Percentiles rank a stretch among this genome's conserved stretches.
Evolutionary conservation across 495 filamentous ascomycete genomes (phyloP).

Genomic region (Penicillium longicatenatum): DNA sequence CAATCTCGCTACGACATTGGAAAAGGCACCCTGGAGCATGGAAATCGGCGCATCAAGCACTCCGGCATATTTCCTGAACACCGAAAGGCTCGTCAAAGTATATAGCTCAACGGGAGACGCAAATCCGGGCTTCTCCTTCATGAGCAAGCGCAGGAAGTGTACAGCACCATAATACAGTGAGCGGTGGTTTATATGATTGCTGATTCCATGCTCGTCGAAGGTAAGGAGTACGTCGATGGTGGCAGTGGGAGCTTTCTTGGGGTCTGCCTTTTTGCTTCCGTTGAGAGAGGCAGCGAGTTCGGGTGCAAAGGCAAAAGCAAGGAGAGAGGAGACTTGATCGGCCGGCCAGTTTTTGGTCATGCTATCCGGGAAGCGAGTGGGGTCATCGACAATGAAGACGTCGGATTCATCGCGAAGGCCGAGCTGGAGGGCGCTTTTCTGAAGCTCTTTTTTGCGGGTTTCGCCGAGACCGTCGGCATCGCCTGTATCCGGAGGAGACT

Average conservation of each 20-base stretch:
- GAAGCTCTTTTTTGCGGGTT: slow-evolving; percentile 78
- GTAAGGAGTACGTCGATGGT: slow-evolving; percentile 83
- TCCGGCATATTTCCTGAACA: slow-evolving; percentile 78
- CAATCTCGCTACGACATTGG: slow-evolving; percentile 37
- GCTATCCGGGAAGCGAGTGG: slow-evolving; percentile 76
- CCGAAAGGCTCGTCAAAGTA: slow-evolving; percentile 68
- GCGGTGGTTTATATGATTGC: slow-evolving; percentile 87
- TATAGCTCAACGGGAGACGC: slow-evolving; percentile 77
- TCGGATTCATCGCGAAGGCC: slow-evolving; percentile 73
- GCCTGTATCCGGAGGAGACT: slow-evolving; percentile 42
- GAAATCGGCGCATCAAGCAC: slow-evolving; percentile 73
- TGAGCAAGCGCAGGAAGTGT: slow-evolving; percentile 65
- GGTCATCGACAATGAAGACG: slow-evolving; percentile 79
- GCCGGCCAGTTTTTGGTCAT: slow-evolving; percentile 77
- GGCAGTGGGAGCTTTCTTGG: slow-evolving; percentile 46
- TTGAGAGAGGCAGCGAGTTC: slow-evolving; percentile 42
- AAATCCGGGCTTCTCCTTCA: slow-evolving; percentile 65
- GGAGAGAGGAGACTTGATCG: slow-evolving; percentile 64
- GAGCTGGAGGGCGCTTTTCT: slow-evolving; percentile 71
- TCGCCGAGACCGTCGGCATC: slow-evolving; percentile 86
- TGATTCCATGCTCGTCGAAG: slow-evolving; percentile 80
- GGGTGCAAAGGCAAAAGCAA: slow-evolving; percentile 70
- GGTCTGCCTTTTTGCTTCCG: slow-evolving; percentile 26
- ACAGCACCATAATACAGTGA: slow-evolving; percentile 80
- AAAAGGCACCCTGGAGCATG: slow-evolving; percentile 48